phyloP scores from a whole-genome alignment of 345 rosid species.

The Capsella bursapastoris region DNA sequence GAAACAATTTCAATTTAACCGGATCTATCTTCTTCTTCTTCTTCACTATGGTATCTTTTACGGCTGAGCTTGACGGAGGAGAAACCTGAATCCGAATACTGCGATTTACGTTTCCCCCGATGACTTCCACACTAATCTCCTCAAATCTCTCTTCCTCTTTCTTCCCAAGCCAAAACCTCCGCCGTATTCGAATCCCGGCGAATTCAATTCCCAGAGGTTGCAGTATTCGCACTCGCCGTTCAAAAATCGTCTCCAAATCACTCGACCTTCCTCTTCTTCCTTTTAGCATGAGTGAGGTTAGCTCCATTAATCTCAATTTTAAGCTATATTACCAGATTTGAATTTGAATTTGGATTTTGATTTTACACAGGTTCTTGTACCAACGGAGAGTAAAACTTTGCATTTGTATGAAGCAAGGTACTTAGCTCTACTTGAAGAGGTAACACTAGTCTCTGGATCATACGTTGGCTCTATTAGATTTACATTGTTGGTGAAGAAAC shows the following conservation, averaged over 20 bases:
- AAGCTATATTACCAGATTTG: neutral
- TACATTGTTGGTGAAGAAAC: neutral
- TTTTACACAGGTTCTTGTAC: constrained; percentile 65
- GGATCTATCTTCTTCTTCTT: constrained; percentile 23
- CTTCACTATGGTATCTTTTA: neutral
- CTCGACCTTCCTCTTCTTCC: constrained; percentile 69
- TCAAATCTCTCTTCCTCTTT: constrained; percentile 25
- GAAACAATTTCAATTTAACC: neutral
- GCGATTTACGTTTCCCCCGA: constrained; percentile 13
- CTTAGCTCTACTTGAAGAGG: constrained; percentile 79
- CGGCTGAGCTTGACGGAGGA: constrained; percentile 38
- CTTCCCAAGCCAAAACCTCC: neutral
- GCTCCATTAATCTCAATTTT: neutral
- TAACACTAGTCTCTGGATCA: constrained; percentile 18
- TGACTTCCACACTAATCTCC: constrained; percentile 18
- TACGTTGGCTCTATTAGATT: neutral
- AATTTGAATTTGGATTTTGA: too few relatives aligned
- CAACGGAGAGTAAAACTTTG: constrained; percentile 73
- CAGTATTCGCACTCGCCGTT: constrained; percentile 18
- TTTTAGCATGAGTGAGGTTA: constrained; percentile 60
- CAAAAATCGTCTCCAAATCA: constrained; percentile 35
- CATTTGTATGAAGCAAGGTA: constrained; percentile 83
- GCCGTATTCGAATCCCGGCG: constrained; percentile 27
- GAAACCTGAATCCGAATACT: neutral
- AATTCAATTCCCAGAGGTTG: neutral